phyloP scores from a whole-genome alignment of 768 basidiomycete genomes.

The Cystobasidium onofrii region DNA sequence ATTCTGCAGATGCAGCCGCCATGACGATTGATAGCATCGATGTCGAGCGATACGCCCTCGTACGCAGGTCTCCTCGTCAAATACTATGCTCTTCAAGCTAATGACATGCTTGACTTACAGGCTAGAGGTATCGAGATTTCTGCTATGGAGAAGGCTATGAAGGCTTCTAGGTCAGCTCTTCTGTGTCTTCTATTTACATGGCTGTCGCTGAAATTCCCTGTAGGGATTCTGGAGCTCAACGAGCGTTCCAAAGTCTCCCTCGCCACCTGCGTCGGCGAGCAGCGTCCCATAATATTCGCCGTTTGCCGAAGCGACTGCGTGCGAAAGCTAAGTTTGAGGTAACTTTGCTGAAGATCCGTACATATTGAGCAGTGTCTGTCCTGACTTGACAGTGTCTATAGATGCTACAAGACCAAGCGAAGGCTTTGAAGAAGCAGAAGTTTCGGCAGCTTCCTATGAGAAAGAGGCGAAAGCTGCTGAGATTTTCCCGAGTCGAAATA shows the following conservation, averaged over 20 bases:
- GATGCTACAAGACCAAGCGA: slow-evolving; percentile 44
- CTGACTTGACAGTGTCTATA: neutral
- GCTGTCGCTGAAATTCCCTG: neutral
- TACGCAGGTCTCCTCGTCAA: neutral
- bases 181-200: neutral
- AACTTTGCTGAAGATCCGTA: too few relatives aligned
- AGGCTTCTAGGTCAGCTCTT: slow-evolving; percentile 58
- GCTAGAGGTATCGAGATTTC: slow-evolving; percentile 79
- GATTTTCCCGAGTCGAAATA: slow-evolving; percentile 41
- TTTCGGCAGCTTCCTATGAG: slow-evolving; percentile 14
- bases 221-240: slow-evolving; percentile 37
- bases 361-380: too few relatives aligned
- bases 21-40: neutral
- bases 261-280: slow-evolving; percentile 83
- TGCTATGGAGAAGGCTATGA: slow-evolving; percentile 81
- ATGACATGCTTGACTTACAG: slow-evolving; percentile 47
- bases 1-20: neutral
- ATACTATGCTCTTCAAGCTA: neutral
- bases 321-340: slow-evolving; percentile 78
- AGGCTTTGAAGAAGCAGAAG: slow-evolving; percentile 46
- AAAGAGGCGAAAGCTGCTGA: slow-evolving; percentile 22
- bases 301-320: slow-evolving; percentile 75
- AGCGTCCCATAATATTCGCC: slow-evolving; percentile 85
- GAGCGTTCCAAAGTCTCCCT: slow-evolving; percentile 79
- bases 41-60: slow-evolving; percentile 15